A percentile compares a stretch with the other conserved stretches of the same genome.
Evolutionary conservation across 176 grass and related monocot genomes (phyloP).

Genomic region (Phoenix dactylifera): DNA sequence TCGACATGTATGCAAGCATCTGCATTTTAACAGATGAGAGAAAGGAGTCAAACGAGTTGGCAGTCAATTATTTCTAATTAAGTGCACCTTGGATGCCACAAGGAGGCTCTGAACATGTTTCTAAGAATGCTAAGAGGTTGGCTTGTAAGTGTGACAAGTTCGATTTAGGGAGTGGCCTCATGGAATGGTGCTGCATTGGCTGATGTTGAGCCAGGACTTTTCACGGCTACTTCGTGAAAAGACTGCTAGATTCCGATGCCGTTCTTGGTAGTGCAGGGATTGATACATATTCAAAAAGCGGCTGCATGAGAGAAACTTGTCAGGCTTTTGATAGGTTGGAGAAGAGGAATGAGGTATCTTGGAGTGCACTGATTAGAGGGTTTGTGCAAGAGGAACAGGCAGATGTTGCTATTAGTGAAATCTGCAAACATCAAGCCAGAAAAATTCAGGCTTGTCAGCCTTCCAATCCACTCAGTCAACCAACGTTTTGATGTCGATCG

Average conservation of each 20-base stretch:
- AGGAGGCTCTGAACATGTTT: conserved; percentile 38
- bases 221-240: conserved; percentile 48
- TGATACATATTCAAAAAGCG: conserved; percentile 45
- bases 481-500: conserved; percentile 23
- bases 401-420: conserved; percentile 34
- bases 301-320: conserved; percentile 21
- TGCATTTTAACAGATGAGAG: conserved; percentile 20
- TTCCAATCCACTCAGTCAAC: conserved; percentile 38
- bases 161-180: conserved; percentile 39
- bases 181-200: conserved; percentile 38
- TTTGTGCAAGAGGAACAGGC: conserved; percentile 37
- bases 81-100: conserved; percentile 21
- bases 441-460: conserved; percentile 36
- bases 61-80: conserved; percentile 49
- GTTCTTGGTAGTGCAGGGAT: conserved; percentile 32
- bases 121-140: conserved; percentile 33
- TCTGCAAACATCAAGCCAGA: conserved; percentile 35
- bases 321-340: conserved; percentile 33
- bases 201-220: conserved; percentile 34
- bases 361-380: conserved; percentile 48
- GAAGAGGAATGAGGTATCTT: conserved; percentile 44
- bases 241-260: conserved; percentile 44
- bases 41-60: conserved; percentile 44
- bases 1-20: conserved; percentile 7
- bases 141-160: conserved; percentile 36